A percentile compares a stretch with the other conserved stretches of the same genome.
phyloP scores from a whole-genome alignment of 2,329 filamentous ascomycete species.

The Penicillium sp. region DNA sequence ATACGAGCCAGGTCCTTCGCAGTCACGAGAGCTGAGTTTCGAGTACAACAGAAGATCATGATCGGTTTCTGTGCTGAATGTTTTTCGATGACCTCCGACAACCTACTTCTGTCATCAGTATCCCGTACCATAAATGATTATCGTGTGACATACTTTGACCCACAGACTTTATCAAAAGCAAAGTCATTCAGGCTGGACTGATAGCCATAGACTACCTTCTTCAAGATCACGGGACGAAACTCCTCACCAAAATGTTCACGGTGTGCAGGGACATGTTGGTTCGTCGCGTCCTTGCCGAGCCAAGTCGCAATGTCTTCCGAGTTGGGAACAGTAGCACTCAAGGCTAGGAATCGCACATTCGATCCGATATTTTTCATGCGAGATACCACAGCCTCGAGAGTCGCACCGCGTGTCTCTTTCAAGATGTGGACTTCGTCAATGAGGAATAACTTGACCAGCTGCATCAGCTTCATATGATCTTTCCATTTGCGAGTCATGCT shows the following conservation, averaged over 20 bases:
- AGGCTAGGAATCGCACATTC: constrained; percentile 74
- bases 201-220: constrained; percentile 77
- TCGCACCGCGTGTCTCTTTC: constrained; percentile 76
- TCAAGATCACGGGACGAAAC: constrained; percentile 74
- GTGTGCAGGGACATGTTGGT: constrained; percentile 64
- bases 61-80: constrained; percentile 73
- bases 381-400: constrained; percentile 79
- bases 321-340: constrained; percentile 84
- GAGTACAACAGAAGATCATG: constrained; percentile 80
- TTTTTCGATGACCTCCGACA: constrained; percentile 66
- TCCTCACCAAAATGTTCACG: constrained; percentile 75
- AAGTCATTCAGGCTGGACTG: constrained; percentile 69
- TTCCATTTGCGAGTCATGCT: constrained; percentile 86
- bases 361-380: constrained; percentile 81
- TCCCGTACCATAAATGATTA: not conserved
- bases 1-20: constrained; percentile 67
- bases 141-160: constrained; percentile 52
- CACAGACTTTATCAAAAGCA: constrained; percentile 71
- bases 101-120: constrained; percentile 42
- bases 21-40: constrained; percentile 69
- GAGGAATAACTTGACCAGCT: constrained; percentile 75
- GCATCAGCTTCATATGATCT: constrained; percentile 73
- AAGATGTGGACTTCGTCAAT: constrained; percentile 89
- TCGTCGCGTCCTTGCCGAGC: constrained; percentile 68
- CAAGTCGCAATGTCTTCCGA: constrained; percentile 77